phyloP scores from a whole-genome alignment of 2,329 filamentous ascomycete species.

The Colletotrichum cordylinicola region DNA sequence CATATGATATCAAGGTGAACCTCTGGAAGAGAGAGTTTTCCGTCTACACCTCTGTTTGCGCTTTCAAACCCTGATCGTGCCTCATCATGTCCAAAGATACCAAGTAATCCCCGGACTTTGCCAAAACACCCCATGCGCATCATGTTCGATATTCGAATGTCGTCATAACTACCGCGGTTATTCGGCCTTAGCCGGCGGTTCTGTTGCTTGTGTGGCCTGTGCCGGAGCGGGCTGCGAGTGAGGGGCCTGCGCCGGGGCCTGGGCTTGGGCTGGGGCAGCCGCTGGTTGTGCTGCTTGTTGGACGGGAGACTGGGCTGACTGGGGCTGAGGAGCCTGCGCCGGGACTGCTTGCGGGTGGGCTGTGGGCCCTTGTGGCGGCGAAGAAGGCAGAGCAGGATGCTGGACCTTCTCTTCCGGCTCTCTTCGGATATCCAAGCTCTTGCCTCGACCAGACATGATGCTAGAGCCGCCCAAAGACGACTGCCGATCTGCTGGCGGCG shows the following conservation, averaged over 20 bases:
- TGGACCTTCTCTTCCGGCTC: constrained; percentile 35
- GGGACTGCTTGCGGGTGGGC: background rate
- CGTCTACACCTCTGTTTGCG: background rate
- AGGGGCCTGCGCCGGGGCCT: background rate
- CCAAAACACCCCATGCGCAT: background rate
- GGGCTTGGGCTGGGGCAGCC: background rate
- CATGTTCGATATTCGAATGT: background rate
- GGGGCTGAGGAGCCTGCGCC: background rate
- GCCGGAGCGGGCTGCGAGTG: background rate
- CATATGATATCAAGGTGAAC: constrained; percentile 3
- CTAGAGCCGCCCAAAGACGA: constrained; percentile 28
- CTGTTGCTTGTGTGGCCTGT: background rate
- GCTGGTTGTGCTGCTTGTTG: background rate
- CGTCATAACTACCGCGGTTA: background rate
- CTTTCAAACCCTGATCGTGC: background rate
- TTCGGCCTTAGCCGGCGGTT: background rate
- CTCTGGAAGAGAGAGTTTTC: background rate
- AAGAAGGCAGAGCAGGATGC: background rate
- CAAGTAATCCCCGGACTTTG: background rate
- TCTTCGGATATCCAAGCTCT: constrained; percentile 45
- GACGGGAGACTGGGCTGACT: background rate
- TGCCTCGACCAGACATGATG: constrained; percentile 37
- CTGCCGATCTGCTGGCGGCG: constrained; percentile 51
- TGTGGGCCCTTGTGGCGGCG: background rate
- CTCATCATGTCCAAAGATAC: background rate